A percentile compares a stretch with the other conserved stretches of the same genome.
phyloP scores from a whole-genome alignment of 345 rosid genomes.

The Pelargonium nanum region DNA sequence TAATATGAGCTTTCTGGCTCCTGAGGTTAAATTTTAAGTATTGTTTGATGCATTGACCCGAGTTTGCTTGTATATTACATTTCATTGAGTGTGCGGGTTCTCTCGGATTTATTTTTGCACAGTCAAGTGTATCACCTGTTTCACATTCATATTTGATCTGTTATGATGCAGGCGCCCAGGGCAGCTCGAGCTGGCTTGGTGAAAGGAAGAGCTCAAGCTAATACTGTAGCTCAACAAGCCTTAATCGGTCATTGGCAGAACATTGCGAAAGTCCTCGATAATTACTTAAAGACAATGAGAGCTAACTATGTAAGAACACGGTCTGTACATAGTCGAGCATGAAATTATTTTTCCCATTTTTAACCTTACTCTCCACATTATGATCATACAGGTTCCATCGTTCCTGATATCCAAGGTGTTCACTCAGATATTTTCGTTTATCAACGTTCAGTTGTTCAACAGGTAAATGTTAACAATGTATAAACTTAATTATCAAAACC shows the following conservation, averaged over 20 bases:
- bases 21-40: too few species aligned
- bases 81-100: too few species aligned
- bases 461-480: slow-evolving; percentile 39
- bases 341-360: slow-evolving; percentile 5
- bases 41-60: too few species aligned
- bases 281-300: slow-evolving; percentile 67
- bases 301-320: slow-evolving; percentile 62
- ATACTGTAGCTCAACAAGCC: slow-evolving; percentile 76
- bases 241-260: slow-evolving; percentile 89
- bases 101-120: background rate
- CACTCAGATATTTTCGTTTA: slow-evolving; percentile 82
- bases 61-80: too few species aligned
- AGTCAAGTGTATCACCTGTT: background rate
- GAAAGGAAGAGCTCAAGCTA: slow-evolving; percentile 84
- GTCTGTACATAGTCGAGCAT: background rate
- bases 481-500: background rate
- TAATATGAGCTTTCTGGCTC: too few species aligned
- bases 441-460: slow-evolving; percentile 90
- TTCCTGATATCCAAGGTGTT: slow-evolving; percentile 70
- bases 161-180: slow-evolving; percentile 64
- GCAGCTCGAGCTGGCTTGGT: slow-evolving; percentile 70
- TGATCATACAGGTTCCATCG: slow-evolving; percentile 60
- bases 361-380: slow-evolving; percentile 16
- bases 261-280: slow-evolving; percentile 66
- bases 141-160: background rate